Conservation (phyloP, 257 asterid genomes). For the Salvia hispanica region DNA sequence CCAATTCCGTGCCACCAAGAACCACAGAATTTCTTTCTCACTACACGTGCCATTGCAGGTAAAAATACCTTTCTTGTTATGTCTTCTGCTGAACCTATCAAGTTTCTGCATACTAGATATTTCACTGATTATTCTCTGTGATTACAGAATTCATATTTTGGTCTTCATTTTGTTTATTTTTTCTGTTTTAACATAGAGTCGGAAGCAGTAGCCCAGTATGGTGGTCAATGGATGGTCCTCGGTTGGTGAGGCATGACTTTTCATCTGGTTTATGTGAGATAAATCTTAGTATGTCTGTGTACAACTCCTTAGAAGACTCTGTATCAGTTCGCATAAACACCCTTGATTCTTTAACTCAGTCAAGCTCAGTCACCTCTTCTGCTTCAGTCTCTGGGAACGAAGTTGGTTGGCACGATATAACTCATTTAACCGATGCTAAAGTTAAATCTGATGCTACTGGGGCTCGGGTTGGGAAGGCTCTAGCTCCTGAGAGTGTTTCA, state of each 20-base stretch:
- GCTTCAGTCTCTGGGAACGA: slow-evolving; percentile 58
- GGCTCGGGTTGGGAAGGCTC: slow-evolving; percentile 43
- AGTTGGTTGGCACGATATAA: slow-evolving; percentile 79
- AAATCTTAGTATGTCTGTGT: slow-evolving; percentile 58
- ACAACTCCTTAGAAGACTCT: too few relatives aligned
- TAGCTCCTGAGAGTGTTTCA: slow-evolving; percentile 41
- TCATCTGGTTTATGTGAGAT: slow-evolving; percentile 62
- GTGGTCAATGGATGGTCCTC: slow-evolving; percentile 84
- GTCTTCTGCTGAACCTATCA: not conserved
- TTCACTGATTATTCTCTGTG: not conserved
- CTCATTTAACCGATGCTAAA: slow-evolving; percentile 52
- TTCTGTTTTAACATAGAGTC: slow-evolving; percentile 44
- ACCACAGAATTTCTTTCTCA: slow-evolving; percentile 53
- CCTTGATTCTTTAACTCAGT: slow-evolving; percentile 42
- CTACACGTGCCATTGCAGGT: slow-evolving; percentile 78
- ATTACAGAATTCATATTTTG: slow-evolving; percentile 5
- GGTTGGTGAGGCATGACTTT: slow-evolving; percentile 62
- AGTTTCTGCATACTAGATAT: slow-evolving; percentile 9
- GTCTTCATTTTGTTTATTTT: slow-evolving; percentile 14
- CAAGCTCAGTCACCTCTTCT: slow-evolving; percentile 34
- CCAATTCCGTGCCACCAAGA: slow-evolving; percentile 36
- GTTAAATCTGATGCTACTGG: slow-evolving; percentile 51
- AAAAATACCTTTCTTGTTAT: slow-evolving; percentile 24
- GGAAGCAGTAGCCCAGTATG: slow-evolving; percentile 69
- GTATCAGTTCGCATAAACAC: slow-evolving; percentile 60